Evolutionary conservation across 495 filamentous ascomycete species (phyloP).

Genomic region (Poronia punctata): DNA sequence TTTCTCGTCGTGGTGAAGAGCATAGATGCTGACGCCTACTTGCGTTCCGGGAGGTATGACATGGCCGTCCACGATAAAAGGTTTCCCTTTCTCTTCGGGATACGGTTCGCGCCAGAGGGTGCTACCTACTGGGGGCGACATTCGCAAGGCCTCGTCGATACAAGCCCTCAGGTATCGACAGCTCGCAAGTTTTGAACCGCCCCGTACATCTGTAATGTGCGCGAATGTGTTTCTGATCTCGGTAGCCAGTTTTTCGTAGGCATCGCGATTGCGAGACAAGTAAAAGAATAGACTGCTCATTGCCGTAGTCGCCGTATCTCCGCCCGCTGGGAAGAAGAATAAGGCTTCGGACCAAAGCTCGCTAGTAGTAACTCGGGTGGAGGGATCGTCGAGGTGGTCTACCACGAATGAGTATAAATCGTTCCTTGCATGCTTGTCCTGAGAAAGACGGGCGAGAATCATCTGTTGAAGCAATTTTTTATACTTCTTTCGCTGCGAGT

Average conservation of each 20-base stretch:
- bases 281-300: slow-evolving; percentile 49
- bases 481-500: slow-evolving; percentile 4
- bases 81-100: slow-evolving; percentile 15
- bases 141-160: slow-evolving; percentile 53
- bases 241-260: slow-evolving; percentile 30
- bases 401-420: slow-evolving; percentile 29
- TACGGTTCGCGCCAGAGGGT: slow-evolving; percentile 37
- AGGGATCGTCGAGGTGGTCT: slow-evolving; percentile 28
- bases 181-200: slow-evolving; percentile 35
- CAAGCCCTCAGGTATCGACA: slow-evolving; percentile 38
- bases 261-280: slow-evolving; percentile 36
- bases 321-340: slow-evolving; percentile 15
- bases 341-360: slow-evolving; percentile 12
- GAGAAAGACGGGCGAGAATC: slow-evolving; percentile 9
- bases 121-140: slow-evolving; percentile 45
- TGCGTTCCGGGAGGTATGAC: slow-evolving; percentile 44
- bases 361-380: slow-evolving; percentile 6
- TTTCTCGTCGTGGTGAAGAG: slow-evolving; percentile 47
- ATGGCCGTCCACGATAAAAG: slow-evolving; percentile 43
- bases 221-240: slow-evolving; percentile 36
- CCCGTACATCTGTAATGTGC: slow-evolving; percentile 28
- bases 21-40: slow-evolving; percentile 47
- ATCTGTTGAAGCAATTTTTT: slow-evolving; percentile 7
- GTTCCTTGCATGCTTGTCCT: slow-evolving; percentile 10
- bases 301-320: slow-evolving; percentile 41